These are phyloP conservation scores for Claviceps pazoutovae DNA, from an alignment of 2,329 filamentous ascomycete species.

Conservation along the genomic window DNA sequence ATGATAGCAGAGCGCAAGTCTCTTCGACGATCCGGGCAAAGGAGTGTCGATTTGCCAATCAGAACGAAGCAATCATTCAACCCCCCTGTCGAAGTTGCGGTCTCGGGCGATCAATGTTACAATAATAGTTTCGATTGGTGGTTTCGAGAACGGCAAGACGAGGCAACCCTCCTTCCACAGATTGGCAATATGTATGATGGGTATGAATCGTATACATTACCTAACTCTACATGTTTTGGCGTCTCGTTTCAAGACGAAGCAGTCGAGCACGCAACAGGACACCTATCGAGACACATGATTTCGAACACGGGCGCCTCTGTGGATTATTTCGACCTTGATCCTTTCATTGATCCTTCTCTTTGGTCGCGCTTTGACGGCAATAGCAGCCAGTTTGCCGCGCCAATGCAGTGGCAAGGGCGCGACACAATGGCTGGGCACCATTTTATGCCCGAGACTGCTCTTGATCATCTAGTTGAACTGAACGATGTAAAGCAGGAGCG, in stretches of 20 bases:
- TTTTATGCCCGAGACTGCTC: neutral
- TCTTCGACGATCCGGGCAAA: constrained; percentile 23
- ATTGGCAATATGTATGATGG: neutral
- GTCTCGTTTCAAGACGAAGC: neutral
- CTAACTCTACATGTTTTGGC: neutral
- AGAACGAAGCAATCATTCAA: neutral
- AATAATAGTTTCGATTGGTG: neutral
- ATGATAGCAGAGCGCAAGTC: constrained; percentile 20
- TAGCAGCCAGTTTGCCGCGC: neutral
- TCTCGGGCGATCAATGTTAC: neutral
- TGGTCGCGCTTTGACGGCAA: neutral
- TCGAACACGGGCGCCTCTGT: neutral
- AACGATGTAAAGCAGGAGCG: neutral
- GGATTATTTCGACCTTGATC: neutral
- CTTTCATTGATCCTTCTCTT: constrained; percentile 5
- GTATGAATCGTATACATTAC: neutral
- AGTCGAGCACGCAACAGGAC: neutral
- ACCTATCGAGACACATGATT: neutral
- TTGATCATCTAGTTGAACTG: neutral
- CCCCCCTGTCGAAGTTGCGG: neutral
- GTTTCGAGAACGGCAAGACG: neutral
- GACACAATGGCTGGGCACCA: neutral
- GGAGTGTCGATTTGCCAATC: neutral
- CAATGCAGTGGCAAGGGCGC: constrained; percentile 1
- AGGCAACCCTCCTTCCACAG: neutral